Conservation (phyloP, 306 rosid genomes). For the Notholithocarpus densiflorus region DNA sequence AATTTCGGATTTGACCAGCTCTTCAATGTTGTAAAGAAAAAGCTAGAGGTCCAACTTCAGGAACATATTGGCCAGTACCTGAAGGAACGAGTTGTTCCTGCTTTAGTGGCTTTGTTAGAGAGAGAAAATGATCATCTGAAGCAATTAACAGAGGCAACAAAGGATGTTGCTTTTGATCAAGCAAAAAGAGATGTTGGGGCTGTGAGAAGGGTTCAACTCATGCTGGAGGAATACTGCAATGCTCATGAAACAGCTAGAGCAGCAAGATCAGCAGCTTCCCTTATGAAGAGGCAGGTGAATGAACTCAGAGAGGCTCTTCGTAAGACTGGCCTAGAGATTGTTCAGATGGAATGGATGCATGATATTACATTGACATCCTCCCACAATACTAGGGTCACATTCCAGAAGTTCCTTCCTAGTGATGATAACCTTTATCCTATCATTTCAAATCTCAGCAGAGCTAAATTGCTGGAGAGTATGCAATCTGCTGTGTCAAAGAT, state of each 20-base stretch:
- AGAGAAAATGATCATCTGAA: slow-evolving; percentile 66
- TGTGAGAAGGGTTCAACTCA: slow-evolving; percentile 53
- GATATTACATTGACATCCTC: slow-evolving; percentile 61
- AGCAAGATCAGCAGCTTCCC: slow-evolving; percentile 75
- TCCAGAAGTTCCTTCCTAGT: slow-evolving; percentile 60
- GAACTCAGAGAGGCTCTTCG: slow-evolving; percentile 77
- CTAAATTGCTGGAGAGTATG: slow-evolving; percentile 69
- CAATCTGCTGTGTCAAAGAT: slow-evolving; percentile 78
- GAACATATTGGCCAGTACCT: slow-evolving; percentile 62
- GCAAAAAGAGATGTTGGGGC: slow-evolving; percentile 55
- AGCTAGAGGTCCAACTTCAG: slow-evolving; percentile 83
- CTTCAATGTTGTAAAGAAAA: slow-evolving; percentile 69
- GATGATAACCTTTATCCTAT: slow-evolving; percentile 63
- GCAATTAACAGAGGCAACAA: slow-evolving; percentile 55
- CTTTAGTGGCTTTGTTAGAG: slow-evolving; percentile 70
- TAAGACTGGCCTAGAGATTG: slow-evolving; percentile 76
- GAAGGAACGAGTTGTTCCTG: slow-evolving; percentile 66
- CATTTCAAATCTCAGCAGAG: slow-evolving; percentile 61
- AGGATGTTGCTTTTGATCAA: slow-evolving; percentile 48
- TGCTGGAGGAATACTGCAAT: slow-evolving; percentile 90
- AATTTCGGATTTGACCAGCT: slow-evolving; percentile 87
- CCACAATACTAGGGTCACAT: slow-evolving; percentile 51
- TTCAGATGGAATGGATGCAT: slow-evolving; percentile 92
- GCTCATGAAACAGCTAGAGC: slow-evolving; percentile 95
- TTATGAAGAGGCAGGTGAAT: slow-evolving; percentile 66